These are phyloP conservation scores for Russula sp. DNA, from an alignment of 768 basidiomycete genomes.

Conservation along the genomic window DNA sequence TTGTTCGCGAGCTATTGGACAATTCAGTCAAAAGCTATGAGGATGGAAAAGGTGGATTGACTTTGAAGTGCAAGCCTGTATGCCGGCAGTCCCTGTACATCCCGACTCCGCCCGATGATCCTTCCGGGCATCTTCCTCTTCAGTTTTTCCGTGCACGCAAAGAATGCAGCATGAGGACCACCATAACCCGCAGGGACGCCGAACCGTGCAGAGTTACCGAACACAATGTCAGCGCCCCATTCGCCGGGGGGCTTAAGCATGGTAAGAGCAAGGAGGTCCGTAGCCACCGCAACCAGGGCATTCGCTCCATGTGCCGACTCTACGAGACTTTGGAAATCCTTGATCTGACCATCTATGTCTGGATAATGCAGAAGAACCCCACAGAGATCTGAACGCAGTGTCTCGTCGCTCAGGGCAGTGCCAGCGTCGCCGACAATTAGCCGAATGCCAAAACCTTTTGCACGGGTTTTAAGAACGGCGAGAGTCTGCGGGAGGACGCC, in stretches of 20 bases:
- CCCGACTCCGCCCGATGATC: constrained; percentile 85
- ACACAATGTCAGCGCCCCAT: constrained; percentile 95
- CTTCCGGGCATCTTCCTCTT: constrained; percentile 99
- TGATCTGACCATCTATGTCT: constrained; percentile 78
- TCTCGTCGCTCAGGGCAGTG: constrained; percentile 45
- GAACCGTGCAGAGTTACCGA: constrained; percentile 94
- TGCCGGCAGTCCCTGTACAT: constrained; percentile 76
- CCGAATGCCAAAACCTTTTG: constrained; percentile 89
- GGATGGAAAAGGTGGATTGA: constrained; percentile 35
- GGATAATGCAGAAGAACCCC: constrained; percentile 94
- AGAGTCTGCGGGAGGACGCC: constrained; percentile 86
- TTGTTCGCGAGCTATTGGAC: constrained; percentile 78
- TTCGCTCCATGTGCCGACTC: constrained; percentile 63
- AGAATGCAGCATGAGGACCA: constrained; percentile 96
- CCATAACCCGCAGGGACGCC: constrained; percentile 98
- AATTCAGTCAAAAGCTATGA: neutral
- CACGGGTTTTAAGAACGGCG: constrained; percentile 83
- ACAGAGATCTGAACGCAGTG: constrained; percentile 58
- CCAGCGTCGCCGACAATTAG: constrained; percentile 61
- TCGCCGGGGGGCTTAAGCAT: constrained; percentile 94
- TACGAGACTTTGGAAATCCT: constrained; percentile 63
- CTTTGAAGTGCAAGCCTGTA: constrained; percentile 95
- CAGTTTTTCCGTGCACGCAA: constrained; percentile 84
- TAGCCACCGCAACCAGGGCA: constrained; percentile 82
- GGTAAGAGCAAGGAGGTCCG: constrained; percentile 89